Evolutionary conservation across 1,284 basidiomycete genomes (phyloP).

Genomic region (Ceratobasidium sp.): DNA sequence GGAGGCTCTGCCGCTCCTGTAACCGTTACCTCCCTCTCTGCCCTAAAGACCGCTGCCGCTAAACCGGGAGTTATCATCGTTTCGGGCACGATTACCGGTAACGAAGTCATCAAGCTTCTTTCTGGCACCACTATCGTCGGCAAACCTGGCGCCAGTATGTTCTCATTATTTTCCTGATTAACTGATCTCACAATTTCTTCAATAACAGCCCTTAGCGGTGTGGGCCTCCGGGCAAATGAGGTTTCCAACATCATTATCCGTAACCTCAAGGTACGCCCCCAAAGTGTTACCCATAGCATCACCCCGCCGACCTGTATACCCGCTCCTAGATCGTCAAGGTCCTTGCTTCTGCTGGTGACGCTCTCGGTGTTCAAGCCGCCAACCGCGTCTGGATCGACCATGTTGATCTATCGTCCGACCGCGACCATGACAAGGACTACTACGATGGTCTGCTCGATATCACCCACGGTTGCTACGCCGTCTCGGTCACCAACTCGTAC

Average conservation of each 20-base stretch:
- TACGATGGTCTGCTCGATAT: constrained; percentile 44
- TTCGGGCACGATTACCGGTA: constrained; percentile 62
- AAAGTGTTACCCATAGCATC: not conserved
- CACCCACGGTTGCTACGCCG: constrained; percentile 58
- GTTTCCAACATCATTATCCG: constrained; percentile 48
- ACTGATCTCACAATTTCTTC: not conserved
- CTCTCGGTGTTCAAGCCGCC: constrained; percentile 57
- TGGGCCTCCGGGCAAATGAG: constrained; percentile 62
- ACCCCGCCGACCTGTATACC: constrained; percentile 56
- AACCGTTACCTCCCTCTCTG: constrained; percentile 39
- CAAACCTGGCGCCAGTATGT: constrained; percentile 56
- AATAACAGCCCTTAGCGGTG: constrained; percentile 56
- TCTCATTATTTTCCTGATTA: constrained; percentile 6
- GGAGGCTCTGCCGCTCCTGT: constrained; percentile 33
- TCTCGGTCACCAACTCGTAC: constrained; percentile 62
- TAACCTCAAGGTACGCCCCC: constrained; percentile 57
- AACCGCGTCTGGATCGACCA: constrained; percentile 62
- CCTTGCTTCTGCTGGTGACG: constrained; percentile 61
- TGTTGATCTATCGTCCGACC: constrained; percentile 59
- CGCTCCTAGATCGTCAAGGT: constrained; percentile 62
- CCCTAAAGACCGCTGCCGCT: constrained; percentile 59
- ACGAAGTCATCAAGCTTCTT: constrained; percentile 40
- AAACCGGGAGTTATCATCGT: constrained; percentile 62
- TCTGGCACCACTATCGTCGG: constrained; percentile 62
- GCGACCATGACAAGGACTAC: constrained; percentile 54